Base-by-base conservation (phyloP, 768 basidiomycete species). In the Tulasnella sp. region DNA sequence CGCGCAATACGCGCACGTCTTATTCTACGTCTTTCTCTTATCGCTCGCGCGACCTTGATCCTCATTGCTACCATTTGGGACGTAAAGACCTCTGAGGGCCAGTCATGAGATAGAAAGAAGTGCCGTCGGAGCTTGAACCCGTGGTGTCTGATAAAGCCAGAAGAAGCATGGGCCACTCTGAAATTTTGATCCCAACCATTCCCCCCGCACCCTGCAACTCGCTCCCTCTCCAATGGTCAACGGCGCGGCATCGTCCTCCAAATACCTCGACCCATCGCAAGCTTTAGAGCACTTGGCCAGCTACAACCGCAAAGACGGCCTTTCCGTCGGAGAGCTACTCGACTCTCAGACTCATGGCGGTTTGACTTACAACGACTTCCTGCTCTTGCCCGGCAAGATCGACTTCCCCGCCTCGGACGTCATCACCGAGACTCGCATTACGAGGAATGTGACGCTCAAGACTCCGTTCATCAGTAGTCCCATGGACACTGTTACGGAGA, bases 401-500 rank as follows among this genome's bases (percentile, higher is more conserved):
- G 92, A 96, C 87, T 99, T 99, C 85, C 88, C 93, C 16, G 94
- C 94, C 0, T 88, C 89, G 21, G 90, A 90, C 68, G 97, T 96
- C 84, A 84, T 89, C 82, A 91, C 94, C 2, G 95, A 98, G 87
- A 93, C 91, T 83, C 90, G 89, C 77, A 91, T 99, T 80, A 98
- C 97, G 34, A 92, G 93, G 78, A 98, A 98, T 82, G 94, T 98
- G 83, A 87, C 88, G 62, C 89, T 99, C 83, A 98, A 96, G 87
- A 97, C 96, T 0, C 98, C 97, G 0, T 97, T 99, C 87, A 88
- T 98, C 88, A 97, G 95, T 85, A 97, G 95, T 75, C 97, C 98
- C 21, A 99, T 99, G 98, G 98, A 99, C 87, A 99, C 98, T 71
- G 98, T 99, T 82, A 99, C 98, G 0, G 98, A 98, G 86, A 91